phyloP scores from a whole-genome alignment of 75 land plant genomes.

The Larix kaempferi region DNA sequence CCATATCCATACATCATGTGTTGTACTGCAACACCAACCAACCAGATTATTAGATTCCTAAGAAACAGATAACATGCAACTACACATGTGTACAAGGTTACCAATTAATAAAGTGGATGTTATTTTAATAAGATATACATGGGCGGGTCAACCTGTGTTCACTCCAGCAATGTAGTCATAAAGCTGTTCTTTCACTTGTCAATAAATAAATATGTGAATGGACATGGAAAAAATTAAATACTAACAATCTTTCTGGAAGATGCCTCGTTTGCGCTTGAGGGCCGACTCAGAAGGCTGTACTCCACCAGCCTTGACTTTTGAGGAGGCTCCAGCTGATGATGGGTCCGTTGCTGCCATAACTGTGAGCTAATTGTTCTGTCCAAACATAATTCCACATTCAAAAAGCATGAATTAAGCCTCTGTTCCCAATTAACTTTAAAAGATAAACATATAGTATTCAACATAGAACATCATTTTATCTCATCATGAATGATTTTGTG shows the following conservation, averaged over 20 bases:
- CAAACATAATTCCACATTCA: too few species aligned
- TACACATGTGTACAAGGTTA: not conserved
- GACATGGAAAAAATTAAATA: not conserved
- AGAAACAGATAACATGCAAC: too few species aligned
- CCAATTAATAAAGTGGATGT: not conserved
- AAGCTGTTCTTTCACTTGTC: not conserved
- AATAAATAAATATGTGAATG: too few species aligned
- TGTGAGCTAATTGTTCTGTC: too few species aligned
- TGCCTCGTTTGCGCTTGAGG: conserved; percentile 64
- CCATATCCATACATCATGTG: conserved; percentile 99
- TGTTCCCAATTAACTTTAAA: too few species aligned
- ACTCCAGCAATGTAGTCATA: not conserved
- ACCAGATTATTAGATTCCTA: not conserved
- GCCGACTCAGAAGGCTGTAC: conserved; percentile 46
- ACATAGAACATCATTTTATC: too few species aligned
- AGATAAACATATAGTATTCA: too few species aligned
- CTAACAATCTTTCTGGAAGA: conserved; percentile 78
- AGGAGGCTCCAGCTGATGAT: too few species aligned
- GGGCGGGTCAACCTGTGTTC: not conserved
- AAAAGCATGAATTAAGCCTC: too few species aligned
- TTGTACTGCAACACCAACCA: conserved; percentile 52
- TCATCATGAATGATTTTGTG: too few species aligned
- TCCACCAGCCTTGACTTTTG: not conserved
- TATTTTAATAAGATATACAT: not conserved
- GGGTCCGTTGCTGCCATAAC: too few species aligned